Conservation (phyloP, 164 flowering plant species). For the Paratinospora sagittata region DNA sequence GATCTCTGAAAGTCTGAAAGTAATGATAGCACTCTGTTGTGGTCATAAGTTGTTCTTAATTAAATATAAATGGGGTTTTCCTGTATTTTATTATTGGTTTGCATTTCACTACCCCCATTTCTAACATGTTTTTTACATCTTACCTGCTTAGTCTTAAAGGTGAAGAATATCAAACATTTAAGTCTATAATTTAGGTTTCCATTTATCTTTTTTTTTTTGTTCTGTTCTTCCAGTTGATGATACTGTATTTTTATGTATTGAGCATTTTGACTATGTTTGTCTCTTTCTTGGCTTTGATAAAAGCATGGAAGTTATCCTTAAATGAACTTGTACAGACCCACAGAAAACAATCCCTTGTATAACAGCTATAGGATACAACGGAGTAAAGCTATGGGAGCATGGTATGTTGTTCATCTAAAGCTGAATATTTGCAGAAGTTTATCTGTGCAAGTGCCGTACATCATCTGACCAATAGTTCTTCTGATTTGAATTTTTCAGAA, state of each 20-base stretch:
- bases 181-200: too few species aligned
- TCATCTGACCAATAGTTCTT: background rate
- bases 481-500: conserved; percentile 33
- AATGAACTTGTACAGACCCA: conserved; percentile 59
- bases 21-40: too few species aligned
- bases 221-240: too few species aligned
- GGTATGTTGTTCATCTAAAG: conserved; percentile 36
- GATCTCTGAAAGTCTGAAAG: too few species aligned
- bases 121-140: too few species aligned
- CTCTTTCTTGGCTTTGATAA: background rate
- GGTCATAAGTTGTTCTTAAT: too few species aligned
- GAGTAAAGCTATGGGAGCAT: conserved; percentile 56
- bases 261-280: background rate
- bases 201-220: too few species aligned
- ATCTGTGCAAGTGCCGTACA: background rate
- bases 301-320: conserved; percentile 24
- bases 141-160: too few species aligned
- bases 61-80: too few species aligned
- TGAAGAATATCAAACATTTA: too few species aligned
- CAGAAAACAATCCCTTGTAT: conserved; percentile 61
- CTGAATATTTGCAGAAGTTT: background rate
- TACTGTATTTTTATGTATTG: background rate
- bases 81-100: too few species aligned
- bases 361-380: conserved; percentile 71
- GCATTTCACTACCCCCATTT: too few species aligned